Evolutionary conservation across 345 rosid genomes (phyloP), one percentile per base, ranked within the genome.

Genomic region (Brassica juncea): DNA sequence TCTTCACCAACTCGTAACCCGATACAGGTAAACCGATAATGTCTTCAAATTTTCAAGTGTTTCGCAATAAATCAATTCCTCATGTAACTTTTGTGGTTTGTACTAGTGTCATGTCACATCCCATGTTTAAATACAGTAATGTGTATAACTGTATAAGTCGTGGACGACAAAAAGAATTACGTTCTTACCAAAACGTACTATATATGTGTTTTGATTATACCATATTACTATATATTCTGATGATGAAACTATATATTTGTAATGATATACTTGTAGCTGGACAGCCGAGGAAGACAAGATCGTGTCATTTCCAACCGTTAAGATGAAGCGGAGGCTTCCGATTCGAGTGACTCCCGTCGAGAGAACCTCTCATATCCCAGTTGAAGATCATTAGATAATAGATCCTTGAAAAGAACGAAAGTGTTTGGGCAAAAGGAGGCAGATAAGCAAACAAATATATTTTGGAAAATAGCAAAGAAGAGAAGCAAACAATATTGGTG

Each of bases 1-100:
- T 83, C 97, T 95, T 72, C 97, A 95, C 85, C 97, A 91, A 49
- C 87, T 95, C 28, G 89, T 93, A 75, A 93, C 96, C 69, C 87
- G 82, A 27, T 95, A 86, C 82, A 54, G 88, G 99, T 79, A 79
- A 71, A 28, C 66, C 64, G 4, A 70, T 61, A 25, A 23, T 52
- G 14, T 7, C 19, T 44, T 44, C 0, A 61, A 30, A 14, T 8
- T 47, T 77, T 2, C n/a, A 8, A 14, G 47, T 7, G 31, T 57
- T 11, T 59, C 6, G 47, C 47, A 39, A 39, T 39, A 39, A 39
- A 39, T 39, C 47, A 9, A 9, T 39, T 39, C 47, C 47, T 8
- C 47, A 8, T 44, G 57, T 49, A 49, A 62, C 19, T 63, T 14
- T n/a, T 15, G 59, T 15, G 59, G 19, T 5, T 6, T 54, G 59